Evolutionary conservation across 176 grass and related monocot species (phyloP).

Genomic region (Microstegium vimineum): DNA sequence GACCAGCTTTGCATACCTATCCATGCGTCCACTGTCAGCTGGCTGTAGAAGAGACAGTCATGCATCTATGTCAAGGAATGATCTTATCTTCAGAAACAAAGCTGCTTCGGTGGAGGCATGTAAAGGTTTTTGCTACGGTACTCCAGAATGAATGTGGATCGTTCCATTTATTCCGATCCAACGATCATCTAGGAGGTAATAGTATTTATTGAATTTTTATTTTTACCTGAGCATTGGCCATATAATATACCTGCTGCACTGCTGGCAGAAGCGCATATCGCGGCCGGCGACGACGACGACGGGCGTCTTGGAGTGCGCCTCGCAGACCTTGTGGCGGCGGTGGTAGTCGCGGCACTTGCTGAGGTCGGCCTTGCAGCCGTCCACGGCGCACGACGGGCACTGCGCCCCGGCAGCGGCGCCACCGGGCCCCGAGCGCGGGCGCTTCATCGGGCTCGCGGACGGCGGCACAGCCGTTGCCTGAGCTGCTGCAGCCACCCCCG

Average conservation of each 20-base stretch:
- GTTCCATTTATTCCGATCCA: no score
- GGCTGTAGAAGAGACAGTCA: no score
- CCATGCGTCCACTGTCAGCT: no score
- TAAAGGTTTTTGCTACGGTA: no score
- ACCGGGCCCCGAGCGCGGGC: conserved; percentile 18
- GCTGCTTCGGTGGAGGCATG: no score
- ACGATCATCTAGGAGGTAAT: no score
- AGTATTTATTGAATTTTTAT: no score
- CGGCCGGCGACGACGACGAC: conserved; percentile 73
- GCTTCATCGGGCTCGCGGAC: conserved; percentile 37
- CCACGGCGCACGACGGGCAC: conserved; percentile 68
- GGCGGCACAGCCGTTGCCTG: not conserved
- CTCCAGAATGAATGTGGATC: no score
- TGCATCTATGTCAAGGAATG: no score
- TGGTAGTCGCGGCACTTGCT: conserved; percentile 91
- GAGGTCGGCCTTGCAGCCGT: conserved; percentile 84
- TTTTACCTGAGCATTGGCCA: no score
- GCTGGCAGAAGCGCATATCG: conserved; percentile 97
- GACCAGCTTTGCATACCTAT: no score
- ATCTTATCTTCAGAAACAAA: no score
- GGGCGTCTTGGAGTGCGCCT: conserved; percentile 88
- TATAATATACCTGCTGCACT: conserved; percentile 87
- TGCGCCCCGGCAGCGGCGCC: conserved; percentile 6
- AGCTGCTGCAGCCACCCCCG: not conserved
- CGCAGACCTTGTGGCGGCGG: conserved; percentile 96